phyloP scores from a whole-genome alignment of 371 early-diverging fungal genomes.

The Lichtheimia hyalospora region DNA sequence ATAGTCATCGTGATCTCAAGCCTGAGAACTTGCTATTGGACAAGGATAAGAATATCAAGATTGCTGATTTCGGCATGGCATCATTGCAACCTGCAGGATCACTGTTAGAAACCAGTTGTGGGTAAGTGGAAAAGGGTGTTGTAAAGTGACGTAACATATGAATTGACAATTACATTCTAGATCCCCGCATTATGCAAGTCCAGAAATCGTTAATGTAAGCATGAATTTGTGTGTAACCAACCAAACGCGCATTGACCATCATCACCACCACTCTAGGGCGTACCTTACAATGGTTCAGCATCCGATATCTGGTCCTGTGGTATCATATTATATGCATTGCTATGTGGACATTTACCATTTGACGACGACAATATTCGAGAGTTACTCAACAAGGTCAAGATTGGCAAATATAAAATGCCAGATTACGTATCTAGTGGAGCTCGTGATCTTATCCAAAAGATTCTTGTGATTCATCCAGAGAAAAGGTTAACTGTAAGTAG shows the following conservation, averaged over 20 bases:
- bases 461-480: conserved; percentile 40
- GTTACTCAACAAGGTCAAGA: conserved; percentile 69
- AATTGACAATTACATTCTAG: conserved; percentile 17
- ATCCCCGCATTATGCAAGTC: conserved; percentile 92
- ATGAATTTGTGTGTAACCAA: not conserved
- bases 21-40: conserved; percentile 95
- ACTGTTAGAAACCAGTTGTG: conserved; percentile 81
- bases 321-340: conserved; percentile 86
- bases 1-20: conserved; percentile 96
- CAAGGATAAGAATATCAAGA: conserved; percentile 69
- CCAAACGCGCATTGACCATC: not conserved
- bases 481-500: conserved; percentile 44
- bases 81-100: conserved; percentile 70
- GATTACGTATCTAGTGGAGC: conserved; percentile 62
- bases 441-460: conserved; percentile 54
- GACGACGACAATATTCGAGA: conserved; percentile 89
- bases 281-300: conserved; percentile 82
- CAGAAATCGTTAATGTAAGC: conserved; percentile 83
- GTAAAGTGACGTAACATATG: no score
- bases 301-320: conserved; percentile 95
- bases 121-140: conserved; percentile 36
- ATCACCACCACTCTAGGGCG: conserved; percentile 41
- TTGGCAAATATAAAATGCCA: conserved; percentile 60
- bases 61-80: conserved; percentile 90
- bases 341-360: conserved; percentile 91